phyloP scores from a whole-genome alignment of 2,329 filamentous ascomycete species.

The Chaetothyriales sp. region DNA sequence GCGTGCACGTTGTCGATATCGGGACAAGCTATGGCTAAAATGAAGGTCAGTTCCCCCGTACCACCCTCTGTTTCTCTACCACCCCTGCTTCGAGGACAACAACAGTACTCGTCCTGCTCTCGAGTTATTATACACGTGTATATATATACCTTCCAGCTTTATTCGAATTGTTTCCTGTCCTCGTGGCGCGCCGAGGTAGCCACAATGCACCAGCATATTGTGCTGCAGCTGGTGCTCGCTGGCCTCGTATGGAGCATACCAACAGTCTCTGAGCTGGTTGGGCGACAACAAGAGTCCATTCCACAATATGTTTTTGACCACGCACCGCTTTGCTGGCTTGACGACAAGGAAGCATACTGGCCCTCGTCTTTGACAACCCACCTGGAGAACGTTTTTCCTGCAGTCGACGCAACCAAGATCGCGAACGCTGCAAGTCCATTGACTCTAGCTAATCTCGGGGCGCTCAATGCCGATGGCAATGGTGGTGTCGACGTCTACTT shows the following conservation, averaged over 20 bases:
- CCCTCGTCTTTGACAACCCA: constrained; percentile 36
- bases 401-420: constrained; percentile 29
- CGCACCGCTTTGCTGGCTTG: constrained; percentile 37
- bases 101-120: not conserved
- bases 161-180: not conserved
- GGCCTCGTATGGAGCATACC: not conserved
- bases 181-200: not conserved
- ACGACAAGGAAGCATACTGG: constrained; percentile 33
- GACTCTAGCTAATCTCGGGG: constrained; percentile 34
- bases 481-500: constrained; percentile 34
- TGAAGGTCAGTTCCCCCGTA: not conserved
- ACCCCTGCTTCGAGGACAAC: not conserved
- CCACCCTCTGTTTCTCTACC: not conserved
- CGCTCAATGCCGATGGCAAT: constrained; percentile 30
- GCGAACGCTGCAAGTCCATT: constrained; percentile 25
- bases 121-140: no score
- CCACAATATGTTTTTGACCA: constrained; percentile 1
- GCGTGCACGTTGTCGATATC: not conserved
- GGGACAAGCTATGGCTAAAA: not conserved
- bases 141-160: not conserved
- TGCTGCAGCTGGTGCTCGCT: not conserved
- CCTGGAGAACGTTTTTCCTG: constrained; percentile 31
- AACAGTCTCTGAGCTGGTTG: not conserved
- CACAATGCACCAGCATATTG: not conserved
- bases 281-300: not conserved